Evolutionary conservation across 345 rosid genomes (phyloP), one percentile per base, ranked within the genome.

Genomic region (Heritiera littoralis): DNA sequence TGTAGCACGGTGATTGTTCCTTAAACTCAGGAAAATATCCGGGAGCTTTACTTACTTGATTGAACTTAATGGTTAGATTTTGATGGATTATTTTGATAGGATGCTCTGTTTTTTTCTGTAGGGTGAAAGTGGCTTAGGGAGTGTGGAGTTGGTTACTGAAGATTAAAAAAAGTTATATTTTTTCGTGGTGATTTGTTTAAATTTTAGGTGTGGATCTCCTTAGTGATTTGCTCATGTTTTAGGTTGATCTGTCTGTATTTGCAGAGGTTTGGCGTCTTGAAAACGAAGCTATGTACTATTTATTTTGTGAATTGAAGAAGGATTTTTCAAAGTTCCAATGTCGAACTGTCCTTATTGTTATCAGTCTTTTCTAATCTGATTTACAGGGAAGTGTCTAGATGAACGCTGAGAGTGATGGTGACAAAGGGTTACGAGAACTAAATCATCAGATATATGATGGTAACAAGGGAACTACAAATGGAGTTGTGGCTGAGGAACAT

Each of bases 321-420:
- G 73, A 41, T 77, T 81, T 81, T 74, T 75, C 76, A 54, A 23
- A 76, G 77, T 75, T 80, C 64, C n/a, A 69, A 30, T 73, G 32
- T 80, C 82, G 82, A 56, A 35, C 58, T 54, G 66, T 69, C 77
- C 69, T 79, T 77, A 69, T 72, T 35, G 9, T 38, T 81, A 71
- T 72, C 81, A 70, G 81, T 80, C 41, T 60, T 73, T 85, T 82
- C 84, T 80, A 77, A 81, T 76, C 77, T 85, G 80, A 86, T 63
- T 84, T 66, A 85, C 87, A 75, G 82, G 84, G 81, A 35, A 71
- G 80, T 56, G 85, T 77, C 87, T 86, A 86, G 86, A 91, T 91
- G 97, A 86, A 80, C 40, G 83, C 74, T 80, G 85, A 89, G 74
- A 83, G 84, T 2, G 80, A 78, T 5, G 86, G 79, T 64, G 84